phyloP scores from a whole-genome alignment of 805 yeast genomes.

The Candida tibetensis region DNA sequence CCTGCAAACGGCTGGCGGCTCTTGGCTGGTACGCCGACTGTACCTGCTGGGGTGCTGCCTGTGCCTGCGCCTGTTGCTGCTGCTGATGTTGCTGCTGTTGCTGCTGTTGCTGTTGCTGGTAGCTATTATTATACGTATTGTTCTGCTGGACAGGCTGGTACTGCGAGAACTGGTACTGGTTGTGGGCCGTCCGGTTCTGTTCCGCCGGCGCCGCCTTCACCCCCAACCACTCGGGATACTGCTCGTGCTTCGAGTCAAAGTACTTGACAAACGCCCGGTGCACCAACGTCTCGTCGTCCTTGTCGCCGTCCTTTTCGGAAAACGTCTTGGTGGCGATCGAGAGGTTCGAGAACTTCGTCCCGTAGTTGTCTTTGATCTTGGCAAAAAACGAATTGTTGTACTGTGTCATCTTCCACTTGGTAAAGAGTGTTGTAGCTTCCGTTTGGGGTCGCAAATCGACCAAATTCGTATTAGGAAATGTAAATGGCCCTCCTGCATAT shows the following conservation, averaged over 20 bases:
- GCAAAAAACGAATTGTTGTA: slow-evolving; percentile 20
- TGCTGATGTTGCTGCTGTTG: slow-evolving; percentile 17
- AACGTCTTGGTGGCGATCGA: slow-evolving; percentile 22
- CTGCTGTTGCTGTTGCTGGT: slow-evolving; percentile 8
- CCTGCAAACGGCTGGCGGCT: slow-evolving; percentile 31
- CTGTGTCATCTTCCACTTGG: slow-evolving; percentile 2
- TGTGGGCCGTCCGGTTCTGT: slow-evolving; percentile 6
- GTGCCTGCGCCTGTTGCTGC: slow-evolving; percentile 11
- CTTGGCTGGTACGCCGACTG: slow-evolving; percentile 4
- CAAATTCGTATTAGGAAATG: too few species aligned
- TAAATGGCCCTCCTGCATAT: too few species aligned
- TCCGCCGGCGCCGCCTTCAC: slow-evolving; percentile 11
- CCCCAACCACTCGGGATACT: slow-evolving; percentile 48
- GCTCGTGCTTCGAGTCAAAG: slow-evolving; percentile 28
- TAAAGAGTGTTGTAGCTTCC: too few species aligned
- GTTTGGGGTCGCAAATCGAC: too few species aligned
- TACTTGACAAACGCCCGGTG: slow-evolving; percentile 43
- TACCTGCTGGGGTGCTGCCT: slow-evolving; percentile 4
- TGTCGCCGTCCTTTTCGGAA: slow-evolving; percentile 37
- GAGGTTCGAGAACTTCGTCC: slow-evolving; percentile 35
- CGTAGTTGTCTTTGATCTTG: slow-evolving; percentile 37
- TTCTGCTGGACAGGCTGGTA: slow-evolving; percentile 12
- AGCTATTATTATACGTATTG: slow-evolving; percentile 9
- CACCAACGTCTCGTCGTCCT: slow-evolving; percentile 39
- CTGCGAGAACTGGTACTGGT: slow-evolving; percentile 12